phyloP scores from a whole-genome alignment of 1,139 yeast species.

The Suzukiozyma palmioleophila region DNA sequence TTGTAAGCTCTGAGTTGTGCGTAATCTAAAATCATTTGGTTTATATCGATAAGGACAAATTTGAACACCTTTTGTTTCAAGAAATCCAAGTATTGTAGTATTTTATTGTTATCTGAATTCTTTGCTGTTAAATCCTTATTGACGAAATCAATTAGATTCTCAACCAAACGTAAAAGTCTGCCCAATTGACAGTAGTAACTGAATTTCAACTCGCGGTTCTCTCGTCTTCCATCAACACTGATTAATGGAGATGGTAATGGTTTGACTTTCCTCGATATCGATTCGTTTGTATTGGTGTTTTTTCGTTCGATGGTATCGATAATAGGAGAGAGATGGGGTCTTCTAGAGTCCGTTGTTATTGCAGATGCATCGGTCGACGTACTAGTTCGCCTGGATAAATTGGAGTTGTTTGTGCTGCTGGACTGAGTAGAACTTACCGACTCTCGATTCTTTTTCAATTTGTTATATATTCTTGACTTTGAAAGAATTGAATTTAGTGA shows the following conservation, averaged over 20 bases:
- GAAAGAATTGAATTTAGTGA: slow-evolving; percentile 29
- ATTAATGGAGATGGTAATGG: slow-evolving; percentile 9
- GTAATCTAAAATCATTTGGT: slow-evolving; percentile 35
- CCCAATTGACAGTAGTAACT: slow-evolving; percentile 34
- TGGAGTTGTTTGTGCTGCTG: slow-evolving; percentile 13
- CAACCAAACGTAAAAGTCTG: slow-evolving; percentile 12
- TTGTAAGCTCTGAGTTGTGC: slow-evolving; percentile 17
- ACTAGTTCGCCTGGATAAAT: slow-evolving; percentile 23
- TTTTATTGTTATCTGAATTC: slow-evolving; percentile 12
- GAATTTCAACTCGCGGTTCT: slow-evolving; percentile 30
- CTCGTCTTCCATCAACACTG: slow-evolving; percentile 23
- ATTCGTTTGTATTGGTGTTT: slow-evolving; percentile 8
- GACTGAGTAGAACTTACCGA: slow-evolving; percentile 31
- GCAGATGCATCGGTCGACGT: slow-evolving; percentile 10
- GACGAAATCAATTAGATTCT: slow-evolving; percentile 13
- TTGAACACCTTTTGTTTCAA: slow-evolving; percentile 33
- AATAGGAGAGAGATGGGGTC: slow-evolving; percentile 6
- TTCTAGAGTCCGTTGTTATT: slow-evolving; percentile 8
- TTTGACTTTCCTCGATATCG: slow-evolving; percentile 5
- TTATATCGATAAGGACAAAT: slow-evolving; percentile 36
- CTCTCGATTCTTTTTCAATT: slow-evolving; percentile 37
- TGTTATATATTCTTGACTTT: slow-evolving; percentile 35
- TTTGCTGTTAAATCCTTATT: slow-evolving; percentile 9
- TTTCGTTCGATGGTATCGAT: slow-evolving; percentile 6
- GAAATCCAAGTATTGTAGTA: slow-evolving; percentile 32